A percentile compares a stretch with the other conserved stretches of the same genome.
phyloP scores from a whole-genome alignment of 352 stramenopile species.

The Blastocystis sp. region DNA sequence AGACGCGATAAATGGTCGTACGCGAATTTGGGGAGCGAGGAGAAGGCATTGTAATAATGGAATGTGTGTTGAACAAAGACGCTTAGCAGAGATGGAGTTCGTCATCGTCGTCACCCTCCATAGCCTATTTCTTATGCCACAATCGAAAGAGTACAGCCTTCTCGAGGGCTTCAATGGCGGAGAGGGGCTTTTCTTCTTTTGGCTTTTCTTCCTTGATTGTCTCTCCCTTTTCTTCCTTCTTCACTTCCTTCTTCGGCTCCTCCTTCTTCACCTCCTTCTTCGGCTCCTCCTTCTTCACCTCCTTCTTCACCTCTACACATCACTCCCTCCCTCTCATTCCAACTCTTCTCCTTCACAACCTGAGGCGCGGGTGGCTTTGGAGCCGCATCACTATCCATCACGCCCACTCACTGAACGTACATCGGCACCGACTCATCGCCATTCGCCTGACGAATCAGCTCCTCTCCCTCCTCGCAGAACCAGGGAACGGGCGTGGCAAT shows the following conservation, averaged over 20 bases:
- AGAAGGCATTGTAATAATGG: conserved; percentile 27
- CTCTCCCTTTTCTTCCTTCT: neutral
- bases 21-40: conserved; percentile 33
- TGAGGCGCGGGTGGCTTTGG: conserved; percentile 1
- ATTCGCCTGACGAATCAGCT: conserved; percentile 14
- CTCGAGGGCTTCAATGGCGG: neutral
- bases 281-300: neutral
- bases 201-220: neutral
- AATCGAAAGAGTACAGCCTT: neutral
- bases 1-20: conserved; percentile 68
- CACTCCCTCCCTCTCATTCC: neutral
- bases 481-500: conserved; percentile 9
- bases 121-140: neutral
- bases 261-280: neutral
- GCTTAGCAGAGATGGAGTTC: conserved; percentile 48
- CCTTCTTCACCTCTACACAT: neutral
- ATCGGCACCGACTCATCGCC: conserved; percentile 35
- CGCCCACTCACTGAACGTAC: neutral
- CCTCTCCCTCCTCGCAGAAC: conserved; percentile 57
- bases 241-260: neutral
- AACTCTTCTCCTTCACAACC: neutral
- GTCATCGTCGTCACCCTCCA: conserved; percentile 32
- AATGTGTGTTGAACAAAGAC: conserved; percentile 60
- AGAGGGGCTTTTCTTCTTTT: conserved; percentile 1
- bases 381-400: conserved; percentile 16